A percentile compares a stretch with the other conserved stretches of the same genome.
Evolutionary conservation across 108 stramenopile species (phyloP).

Genomic region (Seminavis robusta): DNA sequence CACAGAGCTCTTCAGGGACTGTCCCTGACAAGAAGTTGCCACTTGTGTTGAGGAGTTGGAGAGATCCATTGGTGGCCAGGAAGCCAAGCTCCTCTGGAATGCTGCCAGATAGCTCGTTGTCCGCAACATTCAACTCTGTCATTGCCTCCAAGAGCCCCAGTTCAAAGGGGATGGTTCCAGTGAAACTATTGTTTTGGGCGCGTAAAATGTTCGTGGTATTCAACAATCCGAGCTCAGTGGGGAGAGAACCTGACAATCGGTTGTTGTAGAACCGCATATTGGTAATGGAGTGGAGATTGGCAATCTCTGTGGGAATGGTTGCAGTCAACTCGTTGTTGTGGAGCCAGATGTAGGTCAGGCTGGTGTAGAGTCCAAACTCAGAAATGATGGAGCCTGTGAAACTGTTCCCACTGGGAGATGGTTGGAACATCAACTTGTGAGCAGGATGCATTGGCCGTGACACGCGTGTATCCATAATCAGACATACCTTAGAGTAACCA

Average conservation of each 20-base stretch:
- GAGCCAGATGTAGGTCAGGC: not conserved
- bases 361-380: not conserved
- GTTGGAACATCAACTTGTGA: too few relatives aligned
- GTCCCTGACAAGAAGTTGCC: not conserved
- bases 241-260: constrained; percentile 22
- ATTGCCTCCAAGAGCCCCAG: constrained; percentile 19
- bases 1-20: not conserved
- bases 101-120: constrained; percentile 33
- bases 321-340: constrained; percentile 27
- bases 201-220: constrained; percentile 13
- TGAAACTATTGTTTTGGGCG: constrained; percentile 19
- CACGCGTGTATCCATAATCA: too few relatives aligned
- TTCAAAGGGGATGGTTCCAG: constrained; percentile 31
- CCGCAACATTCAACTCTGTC: constrained; percentile 23
- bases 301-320: constrained; percentile 28
- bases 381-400: not conserved
- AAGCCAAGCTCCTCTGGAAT: constrained; percentile 29
- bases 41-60: constrained; percentile 4
- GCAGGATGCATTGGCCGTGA: too few relatives aligned
- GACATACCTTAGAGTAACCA: too few relatives aligned
- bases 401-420: too few relatives aligned
- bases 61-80: not conserved
- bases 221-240: constrained; percentile 20
- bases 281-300: constrained; percentile 19
- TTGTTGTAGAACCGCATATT: constrained; percentile 14